A percentile compares a stretch with the other conserved stretches of the same genome.
Conservation (phyloP, 768 basidiomycete species). For the Porpolomopsis calyptriformis region DNA sequence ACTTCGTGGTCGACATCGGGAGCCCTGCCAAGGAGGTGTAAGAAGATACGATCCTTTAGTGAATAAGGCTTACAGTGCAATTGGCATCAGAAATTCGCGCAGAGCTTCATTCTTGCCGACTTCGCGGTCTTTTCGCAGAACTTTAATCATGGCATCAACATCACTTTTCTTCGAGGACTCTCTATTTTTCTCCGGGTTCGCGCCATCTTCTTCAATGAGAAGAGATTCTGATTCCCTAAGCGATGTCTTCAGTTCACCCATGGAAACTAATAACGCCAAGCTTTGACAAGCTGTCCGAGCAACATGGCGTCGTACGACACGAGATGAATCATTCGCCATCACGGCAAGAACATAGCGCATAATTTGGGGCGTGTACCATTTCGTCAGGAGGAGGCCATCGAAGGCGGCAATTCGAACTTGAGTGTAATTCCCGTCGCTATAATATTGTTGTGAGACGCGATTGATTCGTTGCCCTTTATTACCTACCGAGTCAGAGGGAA, state of each 20-base stretch:
- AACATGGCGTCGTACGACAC: conserved; percentile 75
- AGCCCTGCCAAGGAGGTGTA: conserved; percentile 33
- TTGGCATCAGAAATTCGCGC: conserved; percentile 71
- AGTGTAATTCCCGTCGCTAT: conserved; percentile 86
- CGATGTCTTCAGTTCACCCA: conserved; percentile 81
- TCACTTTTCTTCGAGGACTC: conserved; percentile 69
- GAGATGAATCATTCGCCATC: conserved; percentile 77
- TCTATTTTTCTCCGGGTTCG: conserved; percentile 54
- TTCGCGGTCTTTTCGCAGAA: conserved; percentile 78
- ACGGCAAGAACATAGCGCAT: conserved; percentile 84
- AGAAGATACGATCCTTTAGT: not conserved
- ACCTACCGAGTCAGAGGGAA: conserved; percentile 81
- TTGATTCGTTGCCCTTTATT: not conserved
- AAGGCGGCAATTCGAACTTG: conserved; percentile 90
- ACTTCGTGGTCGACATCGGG: conserved; percentile 78
- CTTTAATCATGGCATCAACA: conserved; percentile 75
- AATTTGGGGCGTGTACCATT: conserved; percentile 77
- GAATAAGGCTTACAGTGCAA: conserved; percentile 54
- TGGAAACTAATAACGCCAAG: conserved; percentile 71
- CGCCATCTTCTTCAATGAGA: conserved; percentile 81
- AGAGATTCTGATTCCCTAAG: conserved; percentile 66
- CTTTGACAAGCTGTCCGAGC: conserved; percentile 80
- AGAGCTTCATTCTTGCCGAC: conserved; percentile 71
- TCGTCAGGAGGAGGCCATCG: conserved; percentile 82
- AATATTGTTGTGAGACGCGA: conserved; percentile 1